Evolutionary conservation across 116 monocot genomes (phyloP), one percentile per base, ranked within the genome.

Genomic region (Phalaenopsis hybrid): DNA sequence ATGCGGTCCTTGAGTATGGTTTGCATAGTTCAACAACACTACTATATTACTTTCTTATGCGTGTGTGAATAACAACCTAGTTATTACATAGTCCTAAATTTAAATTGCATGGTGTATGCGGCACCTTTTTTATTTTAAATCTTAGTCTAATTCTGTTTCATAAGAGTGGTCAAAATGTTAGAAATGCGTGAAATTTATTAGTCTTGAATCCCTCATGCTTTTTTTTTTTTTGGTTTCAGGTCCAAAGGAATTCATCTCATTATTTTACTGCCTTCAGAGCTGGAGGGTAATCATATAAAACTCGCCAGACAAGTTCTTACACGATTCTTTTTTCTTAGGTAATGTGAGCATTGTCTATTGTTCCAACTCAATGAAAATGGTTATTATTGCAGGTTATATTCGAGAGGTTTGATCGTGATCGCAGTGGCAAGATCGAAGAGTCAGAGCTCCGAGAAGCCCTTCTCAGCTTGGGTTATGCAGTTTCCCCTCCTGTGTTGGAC

Each of bases 241-340:
- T 1, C 94, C 95, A 44, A 98, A 94, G 84, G 97, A 98, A 82
- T 98, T 98, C 88, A 81, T 82, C 13, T 82, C 93, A 18, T 85
- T 98, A 48, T 98, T 91, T 74, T 94, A 93, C 89, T 91, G 97
- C 83, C 97, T 98, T 79, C 94, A 94, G 85, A 94, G 88, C 78
- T 98, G 97, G 97, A 93, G 97, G 93, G 97, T 98, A 89, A 57
- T 63, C 44, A 41, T 12, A 44, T 18, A 34, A 5, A 34, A 72
- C 16, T 37, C 37, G 10, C 72, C 67, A 23, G 7, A 67, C 21
- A 67, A 67, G 21, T 28, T 67, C 67, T 28, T 9, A 72, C 2
- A 41, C 31, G 15, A 72, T 33, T 34, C 33, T 23, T 72, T 72
- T 9, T 9, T 28, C 33, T 70, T 33, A 28, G 70, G 3, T 70